Conservation (phyloP, 495 filamentous ascomycete species). For the Trichocladium uniseriatum region DNA sequence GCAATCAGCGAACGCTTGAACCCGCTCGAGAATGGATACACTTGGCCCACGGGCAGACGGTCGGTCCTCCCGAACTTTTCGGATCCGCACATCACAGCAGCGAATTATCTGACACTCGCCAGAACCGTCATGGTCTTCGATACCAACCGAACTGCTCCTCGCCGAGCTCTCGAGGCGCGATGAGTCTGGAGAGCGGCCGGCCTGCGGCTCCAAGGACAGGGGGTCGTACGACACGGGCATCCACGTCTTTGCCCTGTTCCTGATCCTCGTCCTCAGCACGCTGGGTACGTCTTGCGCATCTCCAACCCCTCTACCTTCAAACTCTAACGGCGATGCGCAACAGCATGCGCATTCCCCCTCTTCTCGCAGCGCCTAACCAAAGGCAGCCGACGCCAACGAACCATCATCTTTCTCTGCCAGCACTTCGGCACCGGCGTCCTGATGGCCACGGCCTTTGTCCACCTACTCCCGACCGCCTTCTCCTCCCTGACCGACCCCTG, state of each 20-base stretch:
- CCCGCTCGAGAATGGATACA: conserved; percentile 12
- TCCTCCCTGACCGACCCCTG: conserved; percentile 71
- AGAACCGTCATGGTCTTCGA: conserved; percentile 35
- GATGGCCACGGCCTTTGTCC: conserved; percentile 84
- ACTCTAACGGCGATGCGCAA: not conserved
- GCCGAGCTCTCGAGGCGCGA: conserved; percentile 43
- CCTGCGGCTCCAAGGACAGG: conserved; percentile 52
- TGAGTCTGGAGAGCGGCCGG: conserved; percentile 34
- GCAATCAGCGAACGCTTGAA: not conserved
- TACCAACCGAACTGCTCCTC: conserved; percentile 42
- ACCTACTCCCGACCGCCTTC: conserved; percentile 76
- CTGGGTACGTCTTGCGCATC: conserved; percentile 42
- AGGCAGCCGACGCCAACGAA: conserved; percentile 34
- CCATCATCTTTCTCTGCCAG: conserved; percentile 61
- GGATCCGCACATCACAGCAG: too few relatives aligned
- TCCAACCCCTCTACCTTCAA: not conserved
- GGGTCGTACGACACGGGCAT: conserved; percentile 57
- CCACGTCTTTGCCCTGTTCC: conserved; percentile 68
- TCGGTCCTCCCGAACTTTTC: conserved; percentile 1
- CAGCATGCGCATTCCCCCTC: conserved; percentile 53
- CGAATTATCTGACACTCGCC: too few relatives aligned
- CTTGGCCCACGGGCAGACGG: conserved; percentile 10
- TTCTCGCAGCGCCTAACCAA: conserved; percentile 42
- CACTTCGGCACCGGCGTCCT: conserved; percentile 83
- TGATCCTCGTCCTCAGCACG: conserved; percentile 66